Base-by-base conservation (phyloP, 768 basidiomycete species). In the Suillus hirtellus region DNA sequence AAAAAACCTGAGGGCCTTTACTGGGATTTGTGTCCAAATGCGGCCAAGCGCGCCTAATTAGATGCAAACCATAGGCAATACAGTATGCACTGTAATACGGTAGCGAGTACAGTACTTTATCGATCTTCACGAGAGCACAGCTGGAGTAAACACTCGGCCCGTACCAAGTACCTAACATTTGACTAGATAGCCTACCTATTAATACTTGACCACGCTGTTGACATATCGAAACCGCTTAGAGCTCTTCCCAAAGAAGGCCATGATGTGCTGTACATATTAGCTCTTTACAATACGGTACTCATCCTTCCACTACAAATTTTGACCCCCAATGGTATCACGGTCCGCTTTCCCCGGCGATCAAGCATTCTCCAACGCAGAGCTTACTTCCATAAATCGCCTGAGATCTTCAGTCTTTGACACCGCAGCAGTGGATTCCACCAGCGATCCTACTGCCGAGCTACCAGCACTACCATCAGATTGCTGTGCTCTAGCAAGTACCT, bases 401-500 rank as follows among this genome's bases (percentile, higher is more conserved):
- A 76, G 65, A 24, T 72, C 68, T 24, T 58, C 61, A 24, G 66
- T 60, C 59, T 42, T 66, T 46, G 63, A 68, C 38, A 76, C 64
- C 8, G 66, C 24, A 46, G 68, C 67, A 12, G 67, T 60, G n/a
- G 63, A 46, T 54, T 61, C 67, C 44, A 49, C 65, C 62, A 76
- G 58, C 17, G 70, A 65, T 43, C 66, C 62, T 42, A 76, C 67
- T 35, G 65, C 44, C 8, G 70, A 59, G 49, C 75, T 71, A 1
- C 66, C 67, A 4, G 64, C 53, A 27, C 64, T 62, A 4, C 61
- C 60, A 11, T 54, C 64, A 43, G 66, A 72, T 34, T 69, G 66
- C 54, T 67, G 76, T 59, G 67, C 70, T 38, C 63, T 75, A 62
- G 72, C 66, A 50, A 90, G 66, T 9, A 90, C 72, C 71, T 86